Evolutionary conservation across 352 stramenopile species (phyloP).

Genomic region (Phytophthora nicotianae): DNA sequence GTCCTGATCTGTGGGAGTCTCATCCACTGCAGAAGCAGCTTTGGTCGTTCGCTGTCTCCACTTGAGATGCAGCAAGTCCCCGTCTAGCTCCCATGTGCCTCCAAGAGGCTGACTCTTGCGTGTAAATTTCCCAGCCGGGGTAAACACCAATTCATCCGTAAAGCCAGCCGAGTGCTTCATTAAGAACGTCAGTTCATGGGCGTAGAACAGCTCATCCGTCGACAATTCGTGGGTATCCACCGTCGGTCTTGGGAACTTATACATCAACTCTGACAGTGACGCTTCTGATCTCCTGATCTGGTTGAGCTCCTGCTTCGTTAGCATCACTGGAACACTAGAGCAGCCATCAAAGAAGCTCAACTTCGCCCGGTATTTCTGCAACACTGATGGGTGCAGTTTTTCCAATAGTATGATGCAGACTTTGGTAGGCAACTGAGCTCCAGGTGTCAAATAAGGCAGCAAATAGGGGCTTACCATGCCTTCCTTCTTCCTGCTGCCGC

Average conservation of each 20-base stretch:
- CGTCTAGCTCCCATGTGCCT: conserved; percentile 80
- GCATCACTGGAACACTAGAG: conserved; percentile 66
- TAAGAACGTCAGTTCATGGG: conserved; percentile 82
- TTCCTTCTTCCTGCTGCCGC: conserved; percentile 22
- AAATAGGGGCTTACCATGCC: conserved; percentile 52
- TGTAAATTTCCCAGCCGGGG: conserved; percentile 61
- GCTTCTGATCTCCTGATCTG: conserved; percentile 59
- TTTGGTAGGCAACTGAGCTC: conserved; percentile 53
- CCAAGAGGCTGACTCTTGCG: conserved; percentile 71
- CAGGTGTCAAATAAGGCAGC: conserved; percentile 54
- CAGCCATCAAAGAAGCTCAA: conserved; percentile 78
- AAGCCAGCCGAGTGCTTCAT: conserved; percentile 77
- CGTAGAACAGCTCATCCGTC: conserved; percentile 73
- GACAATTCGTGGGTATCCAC: conserved; percentile 65
- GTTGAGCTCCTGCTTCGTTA: conserved; percentile 55
- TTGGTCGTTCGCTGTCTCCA: conserved; percentile 52
- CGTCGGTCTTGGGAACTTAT: conserved; percentile 66
- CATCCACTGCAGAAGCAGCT: conserved; percentile 10
- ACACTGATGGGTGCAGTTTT: conserved; percentile 69
- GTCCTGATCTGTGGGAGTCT: conserved; percentile 24
- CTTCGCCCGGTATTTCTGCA: conserved; percentile 71
- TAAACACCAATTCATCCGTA: conserved; percentile 77
- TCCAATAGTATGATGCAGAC: conserved; percentile 75
- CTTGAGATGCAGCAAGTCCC: conserved; percentile 82
- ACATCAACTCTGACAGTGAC: conserved; percentile 68